phyloP scores from a whole-genome alignment of 2,329 filamentous ascomycete genomes.

The Alternaria novae-zelandiae region DNA sequence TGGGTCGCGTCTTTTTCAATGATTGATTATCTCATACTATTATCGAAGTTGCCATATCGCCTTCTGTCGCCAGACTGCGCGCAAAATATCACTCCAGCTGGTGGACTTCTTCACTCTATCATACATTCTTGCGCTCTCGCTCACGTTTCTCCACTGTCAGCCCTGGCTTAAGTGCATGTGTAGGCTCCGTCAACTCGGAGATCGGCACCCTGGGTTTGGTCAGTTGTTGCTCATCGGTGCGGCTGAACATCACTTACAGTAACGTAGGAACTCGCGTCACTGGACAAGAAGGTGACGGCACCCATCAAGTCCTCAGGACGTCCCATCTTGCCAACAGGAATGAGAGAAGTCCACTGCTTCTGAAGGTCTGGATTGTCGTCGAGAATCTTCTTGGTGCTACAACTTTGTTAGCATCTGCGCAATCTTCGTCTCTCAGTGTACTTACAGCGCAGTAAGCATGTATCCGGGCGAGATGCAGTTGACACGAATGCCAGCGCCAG shows the following conservation, averaged over 20 bases:
- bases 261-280: constrained; percentile 66
- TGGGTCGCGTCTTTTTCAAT: background rate
- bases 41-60: background rate
- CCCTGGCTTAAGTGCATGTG: constrained; percentile 67
- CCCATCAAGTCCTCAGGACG: constrained; percentile 91
- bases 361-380: constrained; percentile 91
- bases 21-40: background rate
- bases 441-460: constrained; percentile 92
- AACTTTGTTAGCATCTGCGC: constrained; percentile 18
- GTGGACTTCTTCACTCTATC: background rate
- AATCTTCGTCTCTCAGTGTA: constrained; percentile 12
- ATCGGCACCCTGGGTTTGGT: constrained; percentile 64
- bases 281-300: constrained; percentile 84
- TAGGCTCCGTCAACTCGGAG: constrained; percentile 88
- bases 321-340: constrained; percentile 93
- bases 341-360: constrained; percentile 88
- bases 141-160: background rate
- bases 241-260: constrained; percentile 29
- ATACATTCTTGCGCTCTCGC: background rate
- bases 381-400: constrained; percentile 88
- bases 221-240: constrained; percentile 28
- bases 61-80: background rate
- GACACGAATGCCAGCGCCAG: constrained; percentile 82
- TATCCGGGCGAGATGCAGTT: constrained; percentile 97
- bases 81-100: background rate